Conservation (phyloP, 495 filamentous ascomycete species). For the Penicillium lividum region DNA sequence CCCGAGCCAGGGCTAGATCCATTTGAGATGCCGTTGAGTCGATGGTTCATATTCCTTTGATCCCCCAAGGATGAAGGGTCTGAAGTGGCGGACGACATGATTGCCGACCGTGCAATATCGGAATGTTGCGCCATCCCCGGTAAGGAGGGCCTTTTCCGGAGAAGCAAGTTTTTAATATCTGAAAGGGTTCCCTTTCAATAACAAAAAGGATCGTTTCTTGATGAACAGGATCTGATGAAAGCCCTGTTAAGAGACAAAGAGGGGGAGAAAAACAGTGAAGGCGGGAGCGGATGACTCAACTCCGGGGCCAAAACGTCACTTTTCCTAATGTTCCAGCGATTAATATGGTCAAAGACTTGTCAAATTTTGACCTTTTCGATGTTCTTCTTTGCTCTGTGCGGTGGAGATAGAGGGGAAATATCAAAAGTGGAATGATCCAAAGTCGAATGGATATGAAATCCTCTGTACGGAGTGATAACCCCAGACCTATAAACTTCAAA, state of each 20-base stretch:
- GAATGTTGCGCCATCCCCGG: constrained; percentile 49
- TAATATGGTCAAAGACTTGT: neutral
- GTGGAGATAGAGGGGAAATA: neutral
- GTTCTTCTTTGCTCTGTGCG: neutral
- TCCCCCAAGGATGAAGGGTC: constrained; percentile 26
- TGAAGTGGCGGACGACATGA: constrained; percentile 50
- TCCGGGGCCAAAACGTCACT: constrained; percentile 21
- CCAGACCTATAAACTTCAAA: neutral
- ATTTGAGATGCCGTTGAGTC: constrained; percentile 24
- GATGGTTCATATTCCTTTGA: constrained; percentile 24
- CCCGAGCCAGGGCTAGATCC: constrained; percentile 29
- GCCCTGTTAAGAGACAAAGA: constrained; percentile 8
- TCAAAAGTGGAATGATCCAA: neutral
- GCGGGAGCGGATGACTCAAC: constrained; percentile 29
- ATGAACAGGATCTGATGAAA: constrained; percentile 7
- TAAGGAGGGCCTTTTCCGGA: constrained; percentile 5
- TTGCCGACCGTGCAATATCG: constrained; percentile 60
- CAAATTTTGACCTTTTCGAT: neutral
- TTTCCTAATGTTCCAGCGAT: neutral
- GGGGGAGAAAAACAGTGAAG: constrained; percentile 14
- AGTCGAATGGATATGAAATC: too few relatives aligned
- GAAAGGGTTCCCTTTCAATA: neutral
- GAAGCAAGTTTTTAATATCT: neutral
- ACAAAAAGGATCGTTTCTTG: neutral
- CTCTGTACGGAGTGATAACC: neutral